A percentile compares a stretch with the other conserved stretches of the same genome.
phyloP scores from a whole-genome alignment of 768 basidiomycete genomes.

The Suillus sp. region DNA sequence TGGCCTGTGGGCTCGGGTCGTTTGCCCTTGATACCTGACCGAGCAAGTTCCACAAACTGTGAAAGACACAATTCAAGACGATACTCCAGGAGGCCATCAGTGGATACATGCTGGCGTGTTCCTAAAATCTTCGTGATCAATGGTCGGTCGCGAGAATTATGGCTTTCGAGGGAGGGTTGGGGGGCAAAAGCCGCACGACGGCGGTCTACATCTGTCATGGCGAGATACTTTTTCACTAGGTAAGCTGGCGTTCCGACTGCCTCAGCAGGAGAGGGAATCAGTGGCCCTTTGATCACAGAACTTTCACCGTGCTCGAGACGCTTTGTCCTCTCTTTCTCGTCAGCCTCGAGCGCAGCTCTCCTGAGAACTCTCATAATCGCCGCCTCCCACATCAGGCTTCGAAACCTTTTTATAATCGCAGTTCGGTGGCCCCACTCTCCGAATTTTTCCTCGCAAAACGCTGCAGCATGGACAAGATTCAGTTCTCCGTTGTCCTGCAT shows the following conservation, averaged over 20 bases:
- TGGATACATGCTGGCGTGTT: constrained; percentile 40
- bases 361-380: constrained; percentile 24
- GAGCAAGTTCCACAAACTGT: constrained; percentile 36
- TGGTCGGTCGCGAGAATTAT: not conserved
- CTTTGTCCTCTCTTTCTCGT: constrained; percentile 32
- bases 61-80: constrained; percentile 41
- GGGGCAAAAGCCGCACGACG: constrained; percentile 25
- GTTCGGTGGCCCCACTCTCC: constrained; percentile 28
- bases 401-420: constrained; percentile 25
- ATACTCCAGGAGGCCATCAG: constrained; percentile 45
- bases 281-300: constrained; percentile 20
- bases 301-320: constrained; percentile 22
- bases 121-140: constrained; percentile 39
- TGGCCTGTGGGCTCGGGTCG: constrained; percentile 23
- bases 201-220: constrained; percentile 15
- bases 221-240: constrained; percentile 23
- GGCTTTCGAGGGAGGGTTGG: constrained; percentile 7
- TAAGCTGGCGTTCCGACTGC: constrained; percentile 26
- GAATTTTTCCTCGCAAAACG: constrained; percentile 30
- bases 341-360: constrained; percentile 31
- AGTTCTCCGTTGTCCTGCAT: constrained; percentile 25
- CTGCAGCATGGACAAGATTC: constrained; percentile 23
- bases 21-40: constrained; percentile 30
- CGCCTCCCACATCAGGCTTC: constrained; percentile 24
- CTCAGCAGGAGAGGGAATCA: constrained; percentile 19